phyloP scores from a whole-genome alignment of 208 protist species.

The Wallacemonas sp. region DNA sequence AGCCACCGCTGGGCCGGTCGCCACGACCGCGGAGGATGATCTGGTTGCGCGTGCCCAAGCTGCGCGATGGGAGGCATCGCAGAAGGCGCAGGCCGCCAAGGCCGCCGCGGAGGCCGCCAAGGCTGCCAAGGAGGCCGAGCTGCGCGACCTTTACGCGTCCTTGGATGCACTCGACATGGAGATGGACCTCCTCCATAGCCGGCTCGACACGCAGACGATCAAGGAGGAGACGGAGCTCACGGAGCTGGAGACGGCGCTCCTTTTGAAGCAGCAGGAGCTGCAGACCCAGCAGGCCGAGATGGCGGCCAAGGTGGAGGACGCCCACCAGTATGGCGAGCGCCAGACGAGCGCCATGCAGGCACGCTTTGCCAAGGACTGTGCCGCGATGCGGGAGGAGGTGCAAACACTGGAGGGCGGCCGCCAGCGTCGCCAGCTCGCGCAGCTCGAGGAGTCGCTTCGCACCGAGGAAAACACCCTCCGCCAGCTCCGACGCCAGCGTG shows the following conservation, averaged over 20 bases:
- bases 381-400: slow-evolving; percentile 36
- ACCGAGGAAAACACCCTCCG: slow-evolving; percentile 19
- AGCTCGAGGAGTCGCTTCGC: slow-evolving; percentile 15
- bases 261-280: slow-evolving; percentile 56
- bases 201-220: slow-evolving; percentile 45
- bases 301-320: slow-evolving; percentile 22
- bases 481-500: slow-evolving; percentile 28
- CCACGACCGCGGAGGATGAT: background rate
- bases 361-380: slow-evolving; percentile 30
- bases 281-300: slow-evolving; percentile 30
- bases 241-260: slow-evolving; percentile 49
- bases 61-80: background rate
- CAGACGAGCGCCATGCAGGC: slow-evolving; percentile 29
- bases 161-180: slow-evolving; percentile 58
- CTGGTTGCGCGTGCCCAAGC: slow-evolving; percentile 2
- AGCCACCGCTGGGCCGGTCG: background rate
- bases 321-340: slow-evolving; percentile 30
- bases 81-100: slow-evolving; percentile 6
- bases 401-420: slow-evolving; percentile 29
- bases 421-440: slow-evolving; percentile 42
- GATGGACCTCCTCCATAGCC: slow-evolving; percentile 31
- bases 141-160: slow-evolving; percentile 35
- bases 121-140: slow-evolving; percentile 16
- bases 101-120: slow-evolving; percentile 6
- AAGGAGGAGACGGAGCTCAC: slow-evolving; percentile 64